Conservation (phyloP, 1,139 yeast genomes). For the Yamadazyma sp. region DNA sequence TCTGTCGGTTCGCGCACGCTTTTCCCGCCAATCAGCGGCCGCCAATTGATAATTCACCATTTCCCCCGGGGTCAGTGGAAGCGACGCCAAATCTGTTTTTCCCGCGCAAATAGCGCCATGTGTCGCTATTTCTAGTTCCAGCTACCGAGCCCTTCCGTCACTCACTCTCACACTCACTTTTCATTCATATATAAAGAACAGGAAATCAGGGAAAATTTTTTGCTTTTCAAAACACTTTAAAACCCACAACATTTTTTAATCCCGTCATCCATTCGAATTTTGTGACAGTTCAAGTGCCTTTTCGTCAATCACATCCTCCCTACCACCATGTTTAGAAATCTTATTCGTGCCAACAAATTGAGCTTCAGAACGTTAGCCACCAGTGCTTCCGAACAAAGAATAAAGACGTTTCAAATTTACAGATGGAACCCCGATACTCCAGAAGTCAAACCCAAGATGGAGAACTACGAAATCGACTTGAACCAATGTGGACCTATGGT, state of each 20-base stretch:
- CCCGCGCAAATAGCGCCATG: not conserved
- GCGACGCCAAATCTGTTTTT: not conserved
- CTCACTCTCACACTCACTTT: not conserved
- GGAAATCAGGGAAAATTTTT: conserved; percentile 4
- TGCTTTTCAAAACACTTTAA: conserved; percentile 3
- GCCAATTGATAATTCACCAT: conserved; percentile 11
- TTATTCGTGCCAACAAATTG: conserved; percentile 8
- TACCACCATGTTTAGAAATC: conserved; percentile 10
- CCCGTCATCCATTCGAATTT: not conserved
- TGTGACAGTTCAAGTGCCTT: not conserved
- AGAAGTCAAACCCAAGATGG: conserved; percentile 84
- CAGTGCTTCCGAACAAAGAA: conserved; percentile 44
- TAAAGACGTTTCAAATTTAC: conserved; percentile 88
- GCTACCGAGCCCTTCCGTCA: not conserved
- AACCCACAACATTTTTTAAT: conserved; percentile 4
- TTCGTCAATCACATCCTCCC: not conserved
- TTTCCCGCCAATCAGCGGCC: conserved; percentile 7
- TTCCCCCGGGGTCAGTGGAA: conserved; percentile 9
- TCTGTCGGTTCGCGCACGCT: not conserved
- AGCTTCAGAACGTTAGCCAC: conserved; percentile 42
- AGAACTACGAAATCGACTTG: conserved; percentile 80
- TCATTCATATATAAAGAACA: conserved; percentile 1
- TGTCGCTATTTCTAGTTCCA: not conserved
- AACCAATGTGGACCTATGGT: conserved; percentile 98
- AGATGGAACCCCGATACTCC: conserved; percentile 99